phyloP scores from a whole-genome alignment of 257 asterid genomes.

The Misopates orontium region DNA sequence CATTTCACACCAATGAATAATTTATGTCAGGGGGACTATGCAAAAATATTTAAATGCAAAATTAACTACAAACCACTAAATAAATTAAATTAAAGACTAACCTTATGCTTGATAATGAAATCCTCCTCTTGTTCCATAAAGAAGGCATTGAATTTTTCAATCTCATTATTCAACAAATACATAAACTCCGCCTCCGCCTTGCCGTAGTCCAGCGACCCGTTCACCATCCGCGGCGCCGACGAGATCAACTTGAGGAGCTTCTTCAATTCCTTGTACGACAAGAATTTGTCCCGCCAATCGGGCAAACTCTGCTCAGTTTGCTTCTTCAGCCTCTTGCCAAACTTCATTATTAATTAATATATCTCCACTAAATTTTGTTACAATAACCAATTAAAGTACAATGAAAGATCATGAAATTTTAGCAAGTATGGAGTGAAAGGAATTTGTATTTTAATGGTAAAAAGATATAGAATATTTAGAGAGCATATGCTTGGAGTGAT shows the following conservation, averaged over 20 bases:
- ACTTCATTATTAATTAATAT: too few relatives aligned
- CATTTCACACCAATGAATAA: too few relatives aligned
- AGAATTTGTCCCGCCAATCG: slow-evolving; percentile 70
- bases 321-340: slow-evolving; percentile 85
- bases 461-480: slow-evolving; percentile 64
- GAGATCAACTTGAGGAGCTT: slow-evolving; percentile 62
- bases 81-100: too few relatives aligned
- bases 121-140: slow-evolving; percentile 93
- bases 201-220: slow-evolving; percentile 40
- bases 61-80: too few relatives aligned
- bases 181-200: slow-evolving; percentile 75
- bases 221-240: slow-evolving; percentile 37
- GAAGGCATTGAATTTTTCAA: slow-evolving; percentile 83
- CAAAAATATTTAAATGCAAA: too few relatives aligned
- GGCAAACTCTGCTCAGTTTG: slow-evolving; percentile 78
- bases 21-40: too few relatives aligned
- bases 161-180: slow-evolving; percentile 69
- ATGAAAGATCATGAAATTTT: too few relatives aligned
- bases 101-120: slow-evolving; percentile 86
- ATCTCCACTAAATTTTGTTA: not conserved
- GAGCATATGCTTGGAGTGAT: slow-evolving; percentile 90
- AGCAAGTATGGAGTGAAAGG: not conserved
- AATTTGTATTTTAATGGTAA: slow-evolving; percentile 23
- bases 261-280: slow-evolving; percentile 80
- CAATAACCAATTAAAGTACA: too few relatives aligned